Evolutionary conservation across 331 rosid genomes (phyloP).

Genomic region (Telfairia occidentalis): DNA sequence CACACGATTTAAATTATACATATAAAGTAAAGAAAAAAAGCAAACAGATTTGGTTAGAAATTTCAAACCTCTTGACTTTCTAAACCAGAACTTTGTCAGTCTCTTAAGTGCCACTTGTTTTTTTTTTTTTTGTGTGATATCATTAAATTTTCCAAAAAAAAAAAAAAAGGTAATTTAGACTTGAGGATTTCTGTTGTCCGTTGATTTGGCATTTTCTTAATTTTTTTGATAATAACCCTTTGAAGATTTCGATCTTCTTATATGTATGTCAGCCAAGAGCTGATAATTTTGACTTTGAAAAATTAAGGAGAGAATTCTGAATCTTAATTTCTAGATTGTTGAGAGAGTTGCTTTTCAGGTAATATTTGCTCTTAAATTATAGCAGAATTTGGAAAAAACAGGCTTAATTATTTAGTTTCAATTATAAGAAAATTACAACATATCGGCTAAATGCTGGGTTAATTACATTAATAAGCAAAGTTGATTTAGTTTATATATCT

Average conservation of each 20-base stretch:
- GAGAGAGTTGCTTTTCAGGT: background rate
- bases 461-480: background rate
- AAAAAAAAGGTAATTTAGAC: background rate
- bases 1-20: too few species aligned
- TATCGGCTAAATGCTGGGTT: background rate
- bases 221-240: background rate
- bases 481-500: background rate
- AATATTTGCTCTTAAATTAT: background rate
- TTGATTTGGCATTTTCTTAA: background rate
- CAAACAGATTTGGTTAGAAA: background rate
- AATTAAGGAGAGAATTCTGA: background rate
- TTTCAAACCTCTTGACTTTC: background rate
- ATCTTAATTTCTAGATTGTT: background rate
- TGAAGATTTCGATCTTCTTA: background rate
- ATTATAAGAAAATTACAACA: background rate
- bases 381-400: background rate
- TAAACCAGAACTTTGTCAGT: background rate
- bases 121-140: background rate
- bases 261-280: background rate
- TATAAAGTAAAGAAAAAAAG: too few species aligned
- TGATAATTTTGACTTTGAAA: background rate
- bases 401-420: background rate
- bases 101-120: background rate
- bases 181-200: background rate
- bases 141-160: background rate